A percentile compares a stretch with the other conserved stretches of the same genome.
Conservation (phyloP, 2,329 filamentous ascomycete species). For the Exophiala xenobiotica region DNA sequence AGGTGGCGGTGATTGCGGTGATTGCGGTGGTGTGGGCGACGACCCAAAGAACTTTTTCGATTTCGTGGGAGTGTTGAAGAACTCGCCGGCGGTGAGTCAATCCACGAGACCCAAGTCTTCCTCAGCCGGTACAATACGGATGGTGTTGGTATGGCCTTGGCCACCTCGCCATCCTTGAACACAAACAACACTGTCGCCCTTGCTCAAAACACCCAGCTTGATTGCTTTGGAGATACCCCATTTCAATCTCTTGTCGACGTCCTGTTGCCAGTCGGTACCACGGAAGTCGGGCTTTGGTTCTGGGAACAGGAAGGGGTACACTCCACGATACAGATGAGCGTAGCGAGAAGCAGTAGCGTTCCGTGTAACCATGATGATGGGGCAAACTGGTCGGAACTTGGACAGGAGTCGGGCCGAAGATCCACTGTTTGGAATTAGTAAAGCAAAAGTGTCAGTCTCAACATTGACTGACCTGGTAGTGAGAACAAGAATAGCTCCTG, state of each 20-base stretch:
- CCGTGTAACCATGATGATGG: conserved; percentile 98
- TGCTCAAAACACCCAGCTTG: conserved; percentile 74
- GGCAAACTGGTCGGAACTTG: conserved; percentile 98
- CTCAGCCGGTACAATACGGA: conserved; percentile 52
- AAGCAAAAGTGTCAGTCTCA: background rate
- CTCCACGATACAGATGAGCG: conserved; percentile 92
- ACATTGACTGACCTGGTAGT: conserved; percentile 69
- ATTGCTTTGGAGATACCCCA: conserved; percentile 91
- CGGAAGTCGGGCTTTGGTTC: conserved; percentile 93
- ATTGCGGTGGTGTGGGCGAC: conserved; percentile 13
- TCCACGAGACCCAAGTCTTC: conserved; percentile 34
- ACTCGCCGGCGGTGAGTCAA: conserved; percentile 27
- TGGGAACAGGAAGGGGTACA: conserved; percentile 95
- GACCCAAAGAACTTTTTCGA: conserved; percentile 17
- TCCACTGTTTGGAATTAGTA: conserved; percentile 56
- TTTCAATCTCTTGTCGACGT: conserved; percentile 95
- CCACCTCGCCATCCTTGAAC: conserved; percentile 69
- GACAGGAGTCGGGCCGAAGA: conserved; percentile 91
- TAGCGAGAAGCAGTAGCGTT: conserved; percentile 81
- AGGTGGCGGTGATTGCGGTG: conserved; percentile 11
- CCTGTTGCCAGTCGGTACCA: conserved; percentile 81
- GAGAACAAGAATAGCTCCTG: conserved; percentile 91
- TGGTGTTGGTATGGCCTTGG: conserved; percentile 67
- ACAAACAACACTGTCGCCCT: conserved; percentile 69
- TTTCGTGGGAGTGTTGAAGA: conserved; percentile 18